Percentiles rank a stretch among this genome's conserved stretches.
Conservation (phyloP, 148 eudicot genomes). For the Vaccinium macrocarpon region DNA sequence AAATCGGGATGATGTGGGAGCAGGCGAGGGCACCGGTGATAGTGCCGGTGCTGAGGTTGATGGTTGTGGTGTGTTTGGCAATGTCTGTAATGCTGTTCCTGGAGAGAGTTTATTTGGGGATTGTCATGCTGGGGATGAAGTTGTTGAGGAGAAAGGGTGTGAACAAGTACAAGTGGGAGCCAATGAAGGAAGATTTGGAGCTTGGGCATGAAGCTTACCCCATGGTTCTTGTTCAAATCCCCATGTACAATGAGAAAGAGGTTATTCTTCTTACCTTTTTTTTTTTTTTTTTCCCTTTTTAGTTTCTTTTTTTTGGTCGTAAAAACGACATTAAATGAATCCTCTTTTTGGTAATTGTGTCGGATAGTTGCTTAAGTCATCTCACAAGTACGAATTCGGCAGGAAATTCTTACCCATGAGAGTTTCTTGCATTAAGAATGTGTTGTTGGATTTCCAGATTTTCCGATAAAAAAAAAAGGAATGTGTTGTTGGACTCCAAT, state of each 20-base stretch:
- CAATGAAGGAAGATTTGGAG: constrained; percentile 70
- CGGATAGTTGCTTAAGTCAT: neutral
- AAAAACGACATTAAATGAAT: too few relatives aligned
- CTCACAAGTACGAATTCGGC: neutral
- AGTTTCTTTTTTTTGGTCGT: too few relatives aligned
- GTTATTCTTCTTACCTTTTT: constrained; percentile 21
- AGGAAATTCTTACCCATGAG: neutral
- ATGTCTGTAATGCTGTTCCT: constrained; percentile 64
- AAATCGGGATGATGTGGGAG: constrained; percentile 48
- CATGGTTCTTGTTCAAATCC: constrained; percentile 73
- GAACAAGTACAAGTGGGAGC: constrained; percentile 55
- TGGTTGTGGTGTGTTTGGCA: constrained; percentile 44
- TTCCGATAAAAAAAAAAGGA: too few relatives aligned
- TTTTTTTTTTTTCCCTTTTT: neutral
- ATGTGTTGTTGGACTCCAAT: too few relatives aligned
- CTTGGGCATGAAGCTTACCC: constrained; percentile 55
- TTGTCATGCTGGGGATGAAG: constrained; percentile 44
- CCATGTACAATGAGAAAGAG: constrained; percentile 78
- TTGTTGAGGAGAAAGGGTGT: constrained; percentile 52
- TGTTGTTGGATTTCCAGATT: too few relatives aligned
- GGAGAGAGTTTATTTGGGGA: constrained; percentile 67
- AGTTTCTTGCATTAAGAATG: too few relatives aligned
- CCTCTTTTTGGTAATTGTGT: neutral
- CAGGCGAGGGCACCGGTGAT: constrained; percentile 43
- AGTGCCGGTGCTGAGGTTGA: constrained; percentile 44